Conservation (phyloP, 805 yeast genomes). For the Pichia eremophila region DNA sequence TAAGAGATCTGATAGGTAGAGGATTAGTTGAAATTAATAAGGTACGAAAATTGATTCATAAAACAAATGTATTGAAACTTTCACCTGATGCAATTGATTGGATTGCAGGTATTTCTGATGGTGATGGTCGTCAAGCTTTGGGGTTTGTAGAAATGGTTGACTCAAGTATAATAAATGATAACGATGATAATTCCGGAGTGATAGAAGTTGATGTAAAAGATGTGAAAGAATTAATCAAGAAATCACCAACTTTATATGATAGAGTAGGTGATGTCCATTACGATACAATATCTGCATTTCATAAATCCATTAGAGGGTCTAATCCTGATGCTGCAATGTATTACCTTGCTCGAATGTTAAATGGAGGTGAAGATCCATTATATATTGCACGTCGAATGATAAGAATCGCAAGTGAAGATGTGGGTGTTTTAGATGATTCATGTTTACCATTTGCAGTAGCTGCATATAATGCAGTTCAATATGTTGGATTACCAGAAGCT, state of each 20-base stretch:
- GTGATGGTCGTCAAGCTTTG: slow-evolving; percentile 81
- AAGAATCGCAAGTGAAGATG: slow-evolving; percentile 89
- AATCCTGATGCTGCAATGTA: slow-evolving; percentile 85
- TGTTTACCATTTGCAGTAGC: slow-evolving; percentile 83
- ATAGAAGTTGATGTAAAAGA: slow-evolving; percentile 31
- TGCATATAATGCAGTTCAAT: slow-evolving; percentile 77
- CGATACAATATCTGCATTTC: slow-evolving; percentile 93
- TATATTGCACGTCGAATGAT: slow-evolving; percentile 88
- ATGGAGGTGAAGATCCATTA: slow-evolving; percentile 90
- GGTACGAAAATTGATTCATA: slow-evolving; percentile 43
- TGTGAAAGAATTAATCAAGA: slow-evolving; percentile 34
- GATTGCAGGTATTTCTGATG: slow-evolving; percentile 66
- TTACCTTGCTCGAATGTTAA: slow-evolving; percentile 79
- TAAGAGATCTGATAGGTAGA: slow-evolving; percentile 41
- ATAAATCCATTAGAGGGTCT: slow-evolving; percentile 83
- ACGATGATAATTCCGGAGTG: neutral
- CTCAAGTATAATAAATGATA: slow-evolving; percentile 32
- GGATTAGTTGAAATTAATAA: slow-evolving; percentile 55
- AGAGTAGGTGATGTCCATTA: slow-evolving; percentile 87
- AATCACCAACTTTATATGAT: slow-evolving; percentile 63
- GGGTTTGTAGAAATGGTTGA: slow-evolving; percentile 70
- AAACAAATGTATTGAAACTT: slow-evolving; percentile 42
- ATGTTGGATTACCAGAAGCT: slow-evolving; percentile 91
- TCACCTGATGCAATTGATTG: slow-evolving; percentile 52
- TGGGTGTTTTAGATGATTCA: slow-evolving; percentile 77